Percentiles rank a stretch among this genome's conserved stretches.
phyloP scores from a whole-genome alignment of 495 filamentous ascomycete genomes.

The Chaetomium cochliodes region DNA sequence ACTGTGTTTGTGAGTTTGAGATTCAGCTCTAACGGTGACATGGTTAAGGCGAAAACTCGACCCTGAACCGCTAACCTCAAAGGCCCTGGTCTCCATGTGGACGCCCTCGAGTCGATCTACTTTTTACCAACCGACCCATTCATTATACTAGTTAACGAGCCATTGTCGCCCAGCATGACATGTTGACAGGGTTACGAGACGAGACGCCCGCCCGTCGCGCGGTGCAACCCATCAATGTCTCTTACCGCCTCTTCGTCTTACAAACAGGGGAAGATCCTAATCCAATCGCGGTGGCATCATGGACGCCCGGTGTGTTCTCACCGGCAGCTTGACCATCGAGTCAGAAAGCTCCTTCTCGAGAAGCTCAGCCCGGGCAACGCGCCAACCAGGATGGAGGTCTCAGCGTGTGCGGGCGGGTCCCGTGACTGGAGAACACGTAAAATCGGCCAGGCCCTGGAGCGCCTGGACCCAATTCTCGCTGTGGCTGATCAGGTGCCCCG shows the following conservation, averaged over 20 bases:
- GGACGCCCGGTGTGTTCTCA: slow-evolving; percentile 23
- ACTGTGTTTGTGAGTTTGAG: not conserved
- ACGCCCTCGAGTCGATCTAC: not conserved
- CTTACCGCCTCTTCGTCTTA: slow-evolving; percentile 31
- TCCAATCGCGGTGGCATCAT: slow-evolving; percentile 27
- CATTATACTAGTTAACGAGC: not conserved
- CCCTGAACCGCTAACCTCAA: not conserved
- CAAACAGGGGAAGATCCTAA: not conserved
- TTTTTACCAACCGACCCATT: not conserved
- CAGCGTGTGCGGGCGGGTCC: slow-evolving; percentile 23
- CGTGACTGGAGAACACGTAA: slow-evolving; percentile 39
- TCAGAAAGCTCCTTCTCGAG: not conserved
- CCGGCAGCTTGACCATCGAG: slow-evolving; percentile 15
- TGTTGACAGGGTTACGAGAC: not conserved
- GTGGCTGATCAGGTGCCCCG: slow-evolving; percentile 22
- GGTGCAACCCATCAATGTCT: slow-evolving; percentile 19
- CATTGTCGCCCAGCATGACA: not conserved
- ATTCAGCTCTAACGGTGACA: not conserved
- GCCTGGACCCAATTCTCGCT: slow-evolving; percentile 19
- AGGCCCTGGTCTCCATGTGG: not conserved
- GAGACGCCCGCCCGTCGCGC: slow-evolving; percentile 1
- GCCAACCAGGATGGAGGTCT: slow-evolving; percentile 10
- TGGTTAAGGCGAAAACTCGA: not conserved
- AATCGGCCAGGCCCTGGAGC: slow-evolving; percentile 18
- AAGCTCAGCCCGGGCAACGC: not conserved